Evolutionary conservation across 169 alveolate genomes (phyloP).

Genomic region (Plasmodium relictum): DNA sequence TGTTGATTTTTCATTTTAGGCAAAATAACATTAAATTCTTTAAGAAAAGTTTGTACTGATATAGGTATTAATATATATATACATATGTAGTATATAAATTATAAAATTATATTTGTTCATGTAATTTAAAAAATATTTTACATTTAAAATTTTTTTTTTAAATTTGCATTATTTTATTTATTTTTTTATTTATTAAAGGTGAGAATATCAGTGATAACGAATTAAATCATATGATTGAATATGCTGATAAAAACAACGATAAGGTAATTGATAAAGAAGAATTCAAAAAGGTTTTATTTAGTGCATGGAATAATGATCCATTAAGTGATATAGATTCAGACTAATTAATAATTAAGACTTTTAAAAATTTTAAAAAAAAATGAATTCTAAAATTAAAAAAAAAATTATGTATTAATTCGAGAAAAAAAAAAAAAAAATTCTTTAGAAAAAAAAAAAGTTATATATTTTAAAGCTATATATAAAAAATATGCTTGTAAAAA

Average conservation of each 20-base stretch:
- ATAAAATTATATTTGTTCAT: neutral
- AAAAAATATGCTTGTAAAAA: too few relatives aligned
- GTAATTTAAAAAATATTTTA: too few relatives aligned
- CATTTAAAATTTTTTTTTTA: neutral
- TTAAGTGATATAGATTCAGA: constrained; percentile 74
- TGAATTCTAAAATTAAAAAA: too few relatives aligned
- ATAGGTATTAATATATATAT: constrained; percentile 17
- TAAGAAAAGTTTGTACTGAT: constrained; percentile 42
- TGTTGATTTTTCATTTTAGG: constrained; percentile 13
- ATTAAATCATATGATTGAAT: constrained; percentile 57
- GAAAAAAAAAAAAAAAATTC: too few relatives aligned
- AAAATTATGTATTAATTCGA: too few relatives aligned
- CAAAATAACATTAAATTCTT: constrained; percentile 35
- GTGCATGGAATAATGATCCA: constrained; percentile 67
- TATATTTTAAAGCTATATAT: too few relatives aligned
- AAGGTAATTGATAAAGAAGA: constrained; percentile 57
- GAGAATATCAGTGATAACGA: constrained; percentile 48
- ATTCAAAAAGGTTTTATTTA: constrained; percentile 28
- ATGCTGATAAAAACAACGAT: constrained; percentile 69
- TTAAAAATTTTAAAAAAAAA: too few relatives aligned
- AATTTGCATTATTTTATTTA: neutral
- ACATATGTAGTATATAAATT: neutral
- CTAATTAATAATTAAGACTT: neutral
- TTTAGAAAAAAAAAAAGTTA: too few relatives aligned
- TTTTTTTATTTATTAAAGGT: constrained; percentile 14